Evolutionary conservation across 768 basidiomycete species (phyloP), one percentile per base, ranked within the genome.

Genomic region (Macrolepiota dolichaula): DNA sequence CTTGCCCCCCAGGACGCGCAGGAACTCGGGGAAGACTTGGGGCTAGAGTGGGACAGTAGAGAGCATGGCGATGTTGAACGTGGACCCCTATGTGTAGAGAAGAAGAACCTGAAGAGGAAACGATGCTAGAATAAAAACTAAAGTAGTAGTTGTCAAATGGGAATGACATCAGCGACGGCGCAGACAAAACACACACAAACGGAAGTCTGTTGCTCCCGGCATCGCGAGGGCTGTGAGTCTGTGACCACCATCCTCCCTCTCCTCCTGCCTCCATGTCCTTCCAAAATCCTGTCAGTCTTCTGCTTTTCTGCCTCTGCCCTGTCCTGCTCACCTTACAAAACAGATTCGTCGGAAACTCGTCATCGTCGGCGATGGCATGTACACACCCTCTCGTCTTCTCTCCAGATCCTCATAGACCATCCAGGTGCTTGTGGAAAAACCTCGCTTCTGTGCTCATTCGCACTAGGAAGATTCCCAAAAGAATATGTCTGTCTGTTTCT

Each of bases 401-500:
- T 57, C 38, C 55, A 53, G 58, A 40, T 61, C 60, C 72, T 74
- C 65, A 64, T 36, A 59, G 52, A 50, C 36, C 55, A 40, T 44
- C 63, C 68, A 92, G 91, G 91, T 79, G 96, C 96, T 64, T 97
- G 95, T 69, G 96, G 97, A 69, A 99, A 99, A 82, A 95, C 94
- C 19, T 94, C 91, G 53, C 76, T 96, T 50, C 75, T 96, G 36
- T 93, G 89, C 70, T 94, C 94, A 11, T 97, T 97, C 73, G 92
- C 93, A 9, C 84, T 95, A 38, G 95, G 94, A 63, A 92, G 96
- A 75, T 97, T 97, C 69, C 95, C 94, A 40, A 91, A 91, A 73
- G 93, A 96, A 88, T 97, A 97, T 71, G 93, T 94, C 73, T 71
- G 91, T 85, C 55, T 51, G 63, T 13, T 22, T 32, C 52, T 58